A percentile compares a stretch with the other conserved stretches of the same genome.
phyloP scores from a whole-genome alignment of 2,329 filamentous ascomycete species.

The Calonectria honghensis region DNA sequence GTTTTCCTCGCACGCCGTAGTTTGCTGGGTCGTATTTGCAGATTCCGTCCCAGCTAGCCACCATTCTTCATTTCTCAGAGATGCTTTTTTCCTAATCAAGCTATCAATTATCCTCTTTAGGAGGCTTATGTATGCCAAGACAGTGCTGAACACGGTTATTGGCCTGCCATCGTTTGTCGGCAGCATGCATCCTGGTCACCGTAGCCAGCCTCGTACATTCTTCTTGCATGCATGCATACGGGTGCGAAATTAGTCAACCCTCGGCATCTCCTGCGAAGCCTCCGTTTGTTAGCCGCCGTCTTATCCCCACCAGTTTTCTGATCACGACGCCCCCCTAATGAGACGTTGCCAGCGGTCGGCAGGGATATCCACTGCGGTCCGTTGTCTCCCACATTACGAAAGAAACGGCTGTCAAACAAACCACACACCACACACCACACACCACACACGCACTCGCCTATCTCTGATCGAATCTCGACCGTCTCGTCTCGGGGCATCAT shows the following conservation, averaged over 20 bases:
- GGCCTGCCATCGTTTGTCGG: neutral
- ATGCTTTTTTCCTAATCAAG: neutral
- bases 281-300: neutral
- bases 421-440: neutral
- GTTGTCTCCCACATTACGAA: neutral
- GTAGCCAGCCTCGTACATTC: neutral
- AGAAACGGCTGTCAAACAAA: neutral
- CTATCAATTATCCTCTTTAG: neutral
- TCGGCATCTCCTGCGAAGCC: neutral
- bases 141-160: neutral
- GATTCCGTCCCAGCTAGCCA: neutral
- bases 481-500: neutral
- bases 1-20: neutral
- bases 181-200: neutral
- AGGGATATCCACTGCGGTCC: neutral
- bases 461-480: neutral
- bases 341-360: neutral
- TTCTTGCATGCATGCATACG: neutral
- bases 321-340: neutral
- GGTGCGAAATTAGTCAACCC: neutral
- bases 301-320: neutral
- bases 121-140: neutral
- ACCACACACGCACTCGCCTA: neutral
- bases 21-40: neutral
- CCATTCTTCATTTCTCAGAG: neutral